phyloP scores from a whole-genome alignment of 2,329 filamentous ascomycete genomes.

The Colletotrichum shisoi region DNA sequence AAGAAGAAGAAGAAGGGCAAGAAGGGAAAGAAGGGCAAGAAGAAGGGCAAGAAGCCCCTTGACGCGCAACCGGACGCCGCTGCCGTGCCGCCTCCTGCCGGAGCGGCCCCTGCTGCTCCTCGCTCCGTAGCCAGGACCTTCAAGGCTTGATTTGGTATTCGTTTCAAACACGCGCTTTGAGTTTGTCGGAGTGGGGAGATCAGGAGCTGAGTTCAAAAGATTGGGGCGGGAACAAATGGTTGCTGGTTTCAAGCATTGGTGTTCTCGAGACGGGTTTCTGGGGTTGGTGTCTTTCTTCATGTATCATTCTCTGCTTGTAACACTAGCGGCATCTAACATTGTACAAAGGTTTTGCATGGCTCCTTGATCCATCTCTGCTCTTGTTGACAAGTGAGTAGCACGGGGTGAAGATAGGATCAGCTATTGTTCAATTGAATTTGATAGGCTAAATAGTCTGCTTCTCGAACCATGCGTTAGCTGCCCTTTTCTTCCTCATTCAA shows the following conservation, averaged over 20 bases:
- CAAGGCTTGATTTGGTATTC: conserved; percentile 3
- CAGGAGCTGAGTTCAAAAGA: background rate
- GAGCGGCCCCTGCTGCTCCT: background rate
- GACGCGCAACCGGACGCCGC: conserved; percentile 7
- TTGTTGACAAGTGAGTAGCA: no score
- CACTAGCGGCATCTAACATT: conserved; percentile 1
- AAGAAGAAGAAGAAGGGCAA: conserved; percentile 39
- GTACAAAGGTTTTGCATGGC: conserved; percentile 9
- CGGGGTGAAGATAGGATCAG: no score
- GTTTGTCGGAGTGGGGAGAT: background rate
- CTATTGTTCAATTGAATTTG: no score
- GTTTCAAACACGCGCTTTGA: no score
- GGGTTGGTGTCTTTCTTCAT: background rate
- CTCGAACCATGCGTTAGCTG: no score
- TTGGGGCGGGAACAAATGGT: background rate
- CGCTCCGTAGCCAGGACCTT: conserved; percentile 7
- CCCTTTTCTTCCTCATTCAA: no score
- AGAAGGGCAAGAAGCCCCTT: conserved; percentile 30
- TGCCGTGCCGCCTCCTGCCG: background rate
- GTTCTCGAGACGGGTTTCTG: background rate
- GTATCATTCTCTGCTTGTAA: conserved; percentile 12
- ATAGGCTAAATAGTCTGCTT: background rate
- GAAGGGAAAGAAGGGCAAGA: conserved; percentile 37
- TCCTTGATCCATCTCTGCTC: no score
- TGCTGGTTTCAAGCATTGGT: conserved; percentile 29